Evolutionary conservation across 257 asterid species (phyloP).

Genomic region (Solanum rostratum): DNA sequence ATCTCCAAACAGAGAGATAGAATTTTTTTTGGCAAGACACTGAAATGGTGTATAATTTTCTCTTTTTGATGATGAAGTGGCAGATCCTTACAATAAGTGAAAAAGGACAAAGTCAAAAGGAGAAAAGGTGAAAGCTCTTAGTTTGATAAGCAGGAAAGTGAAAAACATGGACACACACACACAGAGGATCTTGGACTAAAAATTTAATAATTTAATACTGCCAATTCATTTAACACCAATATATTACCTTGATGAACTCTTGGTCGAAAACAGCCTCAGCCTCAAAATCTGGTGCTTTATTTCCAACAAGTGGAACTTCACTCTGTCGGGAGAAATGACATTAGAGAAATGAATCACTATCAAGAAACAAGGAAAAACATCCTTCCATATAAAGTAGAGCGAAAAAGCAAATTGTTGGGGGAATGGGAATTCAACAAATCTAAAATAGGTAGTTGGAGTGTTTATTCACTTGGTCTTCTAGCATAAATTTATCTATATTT

Average conservation of each 20-base stretch:
- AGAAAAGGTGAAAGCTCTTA: neutral
- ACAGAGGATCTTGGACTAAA: neutral
- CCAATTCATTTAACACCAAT: neutral
- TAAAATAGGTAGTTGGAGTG: neutral
- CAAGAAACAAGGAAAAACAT: neutral
- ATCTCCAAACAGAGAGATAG: neutral
- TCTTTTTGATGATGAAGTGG: neutral
- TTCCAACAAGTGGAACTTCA: slow-evolving; percentile 80
- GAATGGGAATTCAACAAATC: neutral
- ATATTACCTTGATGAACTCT: slow-evolving; percentile 59
- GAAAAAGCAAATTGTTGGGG: neutral
- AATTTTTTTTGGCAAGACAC: neutral
- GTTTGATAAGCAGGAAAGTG: neutral
- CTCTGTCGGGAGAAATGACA: slow-evolving; percentile 25
- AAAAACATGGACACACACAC: neutral
- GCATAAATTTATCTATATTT: neutral
- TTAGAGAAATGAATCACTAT: neutral
- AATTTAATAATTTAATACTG: neutral
- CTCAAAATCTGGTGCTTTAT: slow-evolving; percentile 87
- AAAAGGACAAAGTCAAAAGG: neutral
- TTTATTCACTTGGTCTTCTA: neutral
- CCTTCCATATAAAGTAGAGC: neutral
- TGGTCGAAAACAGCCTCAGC: slow-evolving; percentile 98
- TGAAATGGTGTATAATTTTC: neutral
- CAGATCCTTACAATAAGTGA: neutral